These are phyloP conservation scores for Phytopythium litorale DNA, from an alignment of 352 stramenopile species.

Conservation along the genomic window DNA sequence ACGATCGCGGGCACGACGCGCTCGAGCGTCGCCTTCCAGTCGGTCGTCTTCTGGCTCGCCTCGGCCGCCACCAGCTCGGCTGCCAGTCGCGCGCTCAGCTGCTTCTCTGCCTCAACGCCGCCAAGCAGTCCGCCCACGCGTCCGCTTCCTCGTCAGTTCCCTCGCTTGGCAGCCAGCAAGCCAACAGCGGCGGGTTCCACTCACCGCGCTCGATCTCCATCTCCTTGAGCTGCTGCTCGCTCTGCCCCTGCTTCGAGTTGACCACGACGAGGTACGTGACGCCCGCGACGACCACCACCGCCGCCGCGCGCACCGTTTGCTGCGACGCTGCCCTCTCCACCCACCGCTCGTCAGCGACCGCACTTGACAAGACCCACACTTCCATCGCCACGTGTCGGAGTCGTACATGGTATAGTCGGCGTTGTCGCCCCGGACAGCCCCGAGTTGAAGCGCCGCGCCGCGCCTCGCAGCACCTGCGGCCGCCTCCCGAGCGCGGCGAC, in stretches of 20 bases:
- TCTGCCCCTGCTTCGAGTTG: conserved; percentile 31
- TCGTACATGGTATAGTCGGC: conserved; percentile 16
- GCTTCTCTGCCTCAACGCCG: conserved; percentile 30
- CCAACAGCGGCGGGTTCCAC: too few relatives aligned
- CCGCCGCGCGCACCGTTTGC: conserved; percentile 23
- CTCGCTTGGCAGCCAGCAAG: not conserved
- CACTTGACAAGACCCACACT: not conserved
- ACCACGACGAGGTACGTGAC: conserved; percentile 51
- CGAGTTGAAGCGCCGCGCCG: not conserved
- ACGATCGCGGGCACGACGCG: conserved; percentile 83
- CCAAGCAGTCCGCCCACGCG: not conserved
- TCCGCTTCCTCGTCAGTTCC: not conserved
- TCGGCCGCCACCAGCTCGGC: conserved; percentile 68
- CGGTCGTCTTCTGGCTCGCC: conserved; percentile 53
- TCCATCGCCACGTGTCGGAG: not conserved
- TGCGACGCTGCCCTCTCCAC: conserved; percentile 10
- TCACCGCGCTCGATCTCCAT: conserved; percentile 58
- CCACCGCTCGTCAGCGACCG: conserved; percentile 7
- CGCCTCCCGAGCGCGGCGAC: not conserved
- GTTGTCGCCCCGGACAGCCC: not conserved
- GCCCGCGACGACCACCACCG: conserved; percentile 26
- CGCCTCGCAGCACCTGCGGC: not conserved
- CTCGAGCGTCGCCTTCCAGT: conserved; percentile 86
- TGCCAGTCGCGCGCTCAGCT: conserved; percentile 59
- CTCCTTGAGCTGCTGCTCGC: conserved; percentile 56